Evolutionary conservation across 768 basidiomycete genomes (phyloP).

Genomic region (Clitopilus hobsonii): DNA sequence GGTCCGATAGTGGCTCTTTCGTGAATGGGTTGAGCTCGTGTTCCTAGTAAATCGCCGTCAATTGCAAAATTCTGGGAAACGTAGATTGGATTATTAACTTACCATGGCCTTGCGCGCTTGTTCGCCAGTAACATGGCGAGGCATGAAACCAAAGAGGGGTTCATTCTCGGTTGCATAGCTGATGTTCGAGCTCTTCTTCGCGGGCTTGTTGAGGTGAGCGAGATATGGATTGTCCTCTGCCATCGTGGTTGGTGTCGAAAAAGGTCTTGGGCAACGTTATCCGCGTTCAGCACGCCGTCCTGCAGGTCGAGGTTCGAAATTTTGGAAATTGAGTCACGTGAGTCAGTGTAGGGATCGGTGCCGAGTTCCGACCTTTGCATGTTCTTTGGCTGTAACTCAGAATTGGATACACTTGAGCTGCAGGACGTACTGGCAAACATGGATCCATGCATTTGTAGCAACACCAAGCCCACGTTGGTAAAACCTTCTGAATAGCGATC

Average conservation of each 20-base stretch:
- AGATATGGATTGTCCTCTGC: constrained; percentile 50
- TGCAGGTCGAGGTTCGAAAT: background rate
- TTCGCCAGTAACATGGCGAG: constrained; percentile 58
- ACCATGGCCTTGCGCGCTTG: constrained; percentile 74
- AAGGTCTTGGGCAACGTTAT: background rate
- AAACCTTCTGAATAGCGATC: too few relatives aligned
- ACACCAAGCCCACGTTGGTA: too few relatives aligned
- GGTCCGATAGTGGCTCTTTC: constrained; percentile 63
- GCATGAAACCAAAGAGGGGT: constrained; percentile 71
- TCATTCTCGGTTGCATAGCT: constrained; percentile 25
- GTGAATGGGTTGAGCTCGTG: constrained; percentile 88
- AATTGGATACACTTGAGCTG: too few relatives aligned
- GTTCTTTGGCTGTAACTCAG: too few relatives aligned
- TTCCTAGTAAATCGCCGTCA: constrained; percentile 42
- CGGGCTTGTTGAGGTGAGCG: constrained; percentile 32
- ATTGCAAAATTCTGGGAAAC: constrained; percentile 2
- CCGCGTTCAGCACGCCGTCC: background rate
- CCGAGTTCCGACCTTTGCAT: too few relatives aligned
- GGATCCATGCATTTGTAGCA: too few relatives aligned
- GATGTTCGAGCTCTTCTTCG: constrained; percentile 21
- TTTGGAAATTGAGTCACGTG: background rate
- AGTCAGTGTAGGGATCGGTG: background rate
- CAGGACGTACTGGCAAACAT: too few relatives aligned
- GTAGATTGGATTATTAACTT: constrained; percentile 23
- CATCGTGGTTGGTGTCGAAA: background rate